These are phyloP conservation scores for Alternaria metachromatica DNA, from an alignment of 2,329 filamentous ascomycete genomes.

Conservation along the genomic window DNA sequence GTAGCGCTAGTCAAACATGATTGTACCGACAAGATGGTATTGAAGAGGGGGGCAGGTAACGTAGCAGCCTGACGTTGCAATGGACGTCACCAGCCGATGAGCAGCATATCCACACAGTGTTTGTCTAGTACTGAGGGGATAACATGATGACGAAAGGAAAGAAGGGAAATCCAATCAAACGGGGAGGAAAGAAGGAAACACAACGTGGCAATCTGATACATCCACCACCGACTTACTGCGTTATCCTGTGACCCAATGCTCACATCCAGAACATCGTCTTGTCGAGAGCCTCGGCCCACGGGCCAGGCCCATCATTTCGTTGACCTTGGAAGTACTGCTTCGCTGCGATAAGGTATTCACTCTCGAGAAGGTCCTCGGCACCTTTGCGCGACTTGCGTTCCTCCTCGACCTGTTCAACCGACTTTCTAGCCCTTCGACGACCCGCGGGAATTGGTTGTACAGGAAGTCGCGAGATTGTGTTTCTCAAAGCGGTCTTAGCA, in stretches of 20 bases:
- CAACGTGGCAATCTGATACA: accelerated
- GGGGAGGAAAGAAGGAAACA: background rate
- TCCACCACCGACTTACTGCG: background rate
- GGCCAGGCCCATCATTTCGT: too few species aligned
- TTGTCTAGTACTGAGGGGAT: background rate
- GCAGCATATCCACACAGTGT: background rate
- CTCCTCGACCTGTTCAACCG: too few species aligned
- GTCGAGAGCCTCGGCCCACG: background rate
- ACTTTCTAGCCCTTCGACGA: too few species aligned
- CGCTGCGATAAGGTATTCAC: too few species aligned
- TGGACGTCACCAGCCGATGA: background rate
- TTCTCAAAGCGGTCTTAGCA: too few species aligned
- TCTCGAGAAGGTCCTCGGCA: too few species aligned
- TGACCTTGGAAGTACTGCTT: too few species aligned
- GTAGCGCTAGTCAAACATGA: background rate
- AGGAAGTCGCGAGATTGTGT: too few species aligned
- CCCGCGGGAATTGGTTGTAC: too few species aligned
- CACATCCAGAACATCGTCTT: background rate
- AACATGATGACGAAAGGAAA: background rate
- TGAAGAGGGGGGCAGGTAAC: background rate
- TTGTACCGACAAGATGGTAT: background rate
- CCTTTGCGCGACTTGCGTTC: too few species aligned
- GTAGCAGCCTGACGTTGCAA: background rate
- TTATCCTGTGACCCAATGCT: accelerated
- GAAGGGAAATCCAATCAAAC: background rate